Percentiles rank a stretch among this genome's conserved stretches.
Conservation (phyloP, 108 stramenopile genomes). For the Hondaea fermentalgiana region DNA sequence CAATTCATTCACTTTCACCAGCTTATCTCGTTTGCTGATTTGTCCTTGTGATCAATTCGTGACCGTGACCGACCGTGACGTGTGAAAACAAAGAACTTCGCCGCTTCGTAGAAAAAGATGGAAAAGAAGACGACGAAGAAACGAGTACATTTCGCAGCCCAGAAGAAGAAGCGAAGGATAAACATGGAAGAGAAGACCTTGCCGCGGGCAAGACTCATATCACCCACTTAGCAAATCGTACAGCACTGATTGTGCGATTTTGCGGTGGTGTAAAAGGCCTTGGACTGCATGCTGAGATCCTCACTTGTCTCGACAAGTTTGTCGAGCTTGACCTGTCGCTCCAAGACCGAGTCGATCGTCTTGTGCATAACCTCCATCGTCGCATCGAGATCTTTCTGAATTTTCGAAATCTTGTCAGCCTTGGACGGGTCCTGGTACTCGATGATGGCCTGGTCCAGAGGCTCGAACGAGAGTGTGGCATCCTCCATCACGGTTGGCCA, state of each 20-base stretch:
- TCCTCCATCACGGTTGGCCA: conserved; percentile 37
- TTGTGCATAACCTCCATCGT: conserved; percentile 95
- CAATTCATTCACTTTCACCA: too few species aligned
- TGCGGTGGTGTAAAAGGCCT: conserved; percentile 99
- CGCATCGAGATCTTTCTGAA: conserved; percentile 96
- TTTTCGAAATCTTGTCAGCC: conserved; percentile 94
- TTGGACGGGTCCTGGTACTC: conserved; percentile 71
- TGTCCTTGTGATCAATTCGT: too few species aligned
- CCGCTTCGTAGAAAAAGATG: too few species aligned
- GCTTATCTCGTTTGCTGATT: too few species aligned
- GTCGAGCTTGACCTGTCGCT: conserved; percentile 93
- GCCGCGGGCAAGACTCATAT: too few species aligned
- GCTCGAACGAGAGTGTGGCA: conserved; percentile 39
- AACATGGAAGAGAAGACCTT: too few species aligned
- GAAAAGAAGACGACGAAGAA: too few species aligned
- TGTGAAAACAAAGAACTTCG: too few species aligned
- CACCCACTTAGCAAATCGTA: conserved; percentile 55
- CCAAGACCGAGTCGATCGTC: conserved; percentile 93
- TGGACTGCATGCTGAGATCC: conserved; percentile 87
- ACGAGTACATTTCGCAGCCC: too few species aligned
- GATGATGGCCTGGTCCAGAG: conserved; percentile 41
- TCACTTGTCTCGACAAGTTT: conserved; percentile 87
- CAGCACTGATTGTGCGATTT: conserved; percentile 97
- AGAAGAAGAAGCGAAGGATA: too few species aligned
- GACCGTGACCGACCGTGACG: too few species aligned